Percentiles rank a stretch among this genome's conserved stretches.
Conservation (phyloP, 352 stramenopile genomes). For the Phytophthora hibernalis region DNA sequence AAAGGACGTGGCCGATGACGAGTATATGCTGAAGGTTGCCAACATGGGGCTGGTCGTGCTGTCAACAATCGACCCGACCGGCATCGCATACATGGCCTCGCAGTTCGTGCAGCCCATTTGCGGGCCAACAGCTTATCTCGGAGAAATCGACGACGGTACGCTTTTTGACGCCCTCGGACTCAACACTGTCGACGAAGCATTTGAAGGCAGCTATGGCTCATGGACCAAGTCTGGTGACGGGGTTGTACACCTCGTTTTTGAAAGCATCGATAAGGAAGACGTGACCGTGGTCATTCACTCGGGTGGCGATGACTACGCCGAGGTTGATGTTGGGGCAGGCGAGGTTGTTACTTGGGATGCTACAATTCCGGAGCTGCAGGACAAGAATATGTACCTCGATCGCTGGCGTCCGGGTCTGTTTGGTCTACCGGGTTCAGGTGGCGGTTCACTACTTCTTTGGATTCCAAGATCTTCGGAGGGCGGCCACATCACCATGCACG, state of each 20-base stretch:
- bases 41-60: conserved; percentile 38
- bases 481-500: conserved; percentile 44
- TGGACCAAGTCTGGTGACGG: conserved; percentile 36
- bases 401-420: conserved; percentile 43
- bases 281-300: conserved; percentile 24
- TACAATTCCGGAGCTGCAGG: conserved; percentile 19
- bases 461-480: conserved; percentile 39
- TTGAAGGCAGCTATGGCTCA: conserved; percentile 24
- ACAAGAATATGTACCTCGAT: conserved; percentile 38
- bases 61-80: conserved; percentile 38
- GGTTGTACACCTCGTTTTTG: conserved; percentile 22
- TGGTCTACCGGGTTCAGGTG: conserved; percentile 36
- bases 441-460: conserved; percentile 43
- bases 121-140: conserved; percentile 30
- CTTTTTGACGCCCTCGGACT: conserved; percentile 16
- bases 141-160: conserved; percentile 37
- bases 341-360: conserved; percentile 17
- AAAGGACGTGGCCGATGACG: conserved; percentile 19
- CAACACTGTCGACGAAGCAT: conserved; percentile 23
- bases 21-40: conserved; percentile 39
- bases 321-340: conserved; percentile 20
- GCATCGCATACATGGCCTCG: conserved; percentile 36
- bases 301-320: conserved; percentile 16
- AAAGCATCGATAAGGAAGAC: conserved; percentile 16
- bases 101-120: conserved; percentile 47